These are phyloP conservation scores for Fusarium subtropicale DNA, from an alignment of 2,329 filamentous ascomycete genomes.

Conservation along the genomic window DNA sequence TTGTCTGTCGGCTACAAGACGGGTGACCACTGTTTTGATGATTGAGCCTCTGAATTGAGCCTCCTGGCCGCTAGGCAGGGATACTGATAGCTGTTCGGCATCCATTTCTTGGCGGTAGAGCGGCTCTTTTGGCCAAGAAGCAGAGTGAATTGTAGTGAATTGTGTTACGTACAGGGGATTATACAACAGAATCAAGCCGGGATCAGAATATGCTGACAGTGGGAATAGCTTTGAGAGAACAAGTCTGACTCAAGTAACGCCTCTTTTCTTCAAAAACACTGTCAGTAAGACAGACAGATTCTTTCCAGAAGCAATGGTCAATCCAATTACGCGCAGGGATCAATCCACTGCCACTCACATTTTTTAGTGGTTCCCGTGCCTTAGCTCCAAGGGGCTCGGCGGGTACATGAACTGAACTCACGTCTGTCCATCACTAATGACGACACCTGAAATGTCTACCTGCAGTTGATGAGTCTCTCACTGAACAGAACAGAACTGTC, in stretches of 20 bases:
- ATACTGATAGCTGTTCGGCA: constrained; percentile 23
- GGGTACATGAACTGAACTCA: constrained; percentile 19
- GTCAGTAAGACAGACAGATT: not conserved
- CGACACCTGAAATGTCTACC: constrained; percentile 2
- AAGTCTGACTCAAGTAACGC: constrained; percentile 4
- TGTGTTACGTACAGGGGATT: too few species aligned
- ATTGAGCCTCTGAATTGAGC: constrained; percentile 7
- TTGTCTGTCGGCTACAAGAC: constrained; percentile 39
- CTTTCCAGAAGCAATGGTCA: constrained; percentile 15
- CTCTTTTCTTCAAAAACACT: not conserved
- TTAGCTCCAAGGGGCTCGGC: constrained; percentile 10
- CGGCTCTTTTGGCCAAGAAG: constrained; percentile 24
- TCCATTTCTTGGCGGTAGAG: constrained; percentile 22
- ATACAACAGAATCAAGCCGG: not conserved
- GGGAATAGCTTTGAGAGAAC: not conserved
- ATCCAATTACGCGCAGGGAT: constrained; percentile 9
- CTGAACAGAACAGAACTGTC: not conserved
- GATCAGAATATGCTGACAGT: not conserved
- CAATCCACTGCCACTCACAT: not conserved
- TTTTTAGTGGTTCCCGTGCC: not conserved
- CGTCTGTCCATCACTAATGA: constrained; percentile 5
- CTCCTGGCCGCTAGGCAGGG: constrained; percentile 24
- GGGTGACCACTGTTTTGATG: constrained; percentile 3
- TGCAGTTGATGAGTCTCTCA: not conserved
- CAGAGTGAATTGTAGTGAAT: too few species aligned